phyloP scores from a whole-genome alignment of 2,329 filamentous ascomycete species.

The Botrytis elliptica region DNA sequence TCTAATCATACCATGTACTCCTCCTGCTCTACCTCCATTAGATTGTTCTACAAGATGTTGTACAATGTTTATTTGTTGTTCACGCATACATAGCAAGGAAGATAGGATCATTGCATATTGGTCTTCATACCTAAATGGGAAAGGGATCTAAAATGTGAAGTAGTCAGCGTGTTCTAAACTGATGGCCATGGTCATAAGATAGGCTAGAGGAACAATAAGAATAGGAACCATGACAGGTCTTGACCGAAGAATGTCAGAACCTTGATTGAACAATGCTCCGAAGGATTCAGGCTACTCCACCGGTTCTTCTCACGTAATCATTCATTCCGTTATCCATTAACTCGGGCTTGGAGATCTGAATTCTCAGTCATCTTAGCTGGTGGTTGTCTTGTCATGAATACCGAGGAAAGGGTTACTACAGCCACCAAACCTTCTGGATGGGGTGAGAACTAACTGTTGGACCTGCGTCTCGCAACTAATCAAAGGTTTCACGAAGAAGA shows the following conservation, averaged over 20 bases:
- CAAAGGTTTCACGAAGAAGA: neutral
- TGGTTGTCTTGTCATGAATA: neutral
- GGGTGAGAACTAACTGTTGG: neutral
- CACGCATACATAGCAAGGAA: neutral
- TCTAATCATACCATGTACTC: neutral
- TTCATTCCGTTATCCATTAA: neutral
- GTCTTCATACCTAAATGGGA: neutral
- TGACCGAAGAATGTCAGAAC: constrained; percentile 12
- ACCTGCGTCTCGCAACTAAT: neutral
- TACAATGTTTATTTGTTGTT: neutral
- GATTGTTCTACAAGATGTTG: neutral
- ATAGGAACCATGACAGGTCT: neutral
- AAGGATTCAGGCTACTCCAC: neutral
- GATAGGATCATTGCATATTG: neutral
- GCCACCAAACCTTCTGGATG: neutral
- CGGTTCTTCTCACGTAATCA: neutral
- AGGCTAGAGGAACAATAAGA: neutral
- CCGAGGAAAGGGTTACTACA: neutral
- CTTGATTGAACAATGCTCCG: neutral
- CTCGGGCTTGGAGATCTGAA: neutral
- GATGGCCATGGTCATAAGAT: neutral
- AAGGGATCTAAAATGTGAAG: neutral
- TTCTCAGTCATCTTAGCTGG: neutral
- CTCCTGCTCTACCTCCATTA: neutral
- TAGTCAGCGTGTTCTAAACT: neutral